Base-by-base conservation (phyloP, 129 eudicot genomes). In the Sambucus nigra region DNA sequence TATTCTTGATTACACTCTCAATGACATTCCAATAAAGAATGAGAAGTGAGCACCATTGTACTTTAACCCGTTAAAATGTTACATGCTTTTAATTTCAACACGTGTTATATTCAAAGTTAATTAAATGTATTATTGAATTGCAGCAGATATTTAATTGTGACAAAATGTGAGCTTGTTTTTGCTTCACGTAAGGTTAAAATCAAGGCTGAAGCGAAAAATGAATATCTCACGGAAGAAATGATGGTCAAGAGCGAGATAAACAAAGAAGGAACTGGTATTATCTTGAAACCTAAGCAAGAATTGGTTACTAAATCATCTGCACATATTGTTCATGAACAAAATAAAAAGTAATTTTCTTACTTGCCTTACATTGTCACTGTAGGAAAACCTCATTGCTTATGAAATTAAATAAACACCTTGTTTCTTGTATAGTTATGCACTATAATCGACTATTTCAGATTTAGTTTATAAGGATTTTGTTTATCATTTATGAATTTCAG, bases 261-360 rank as follows among this genome's bases (percentile, higher is more conserved):
- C 48, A 15, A 16, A 13, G 48, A 20, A 42, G 20, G 48, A 1
- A 14, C 48, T 13, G 48, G 20, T 16, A 42, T 42, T 3, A 16
- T 42, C 4, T 42, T 42, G 48, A 42, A 42, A 20, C 48, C 48
- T 13, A 42, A 42, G 48, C 48, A 42, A 42, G 48, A 2, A 42
- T 7, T 42, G 48, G 51, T 76, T 53, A 47, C 79, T 4, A 91
- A 91, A 77, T 91, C 99, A 49, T 95, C 95, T 32, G 94, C 94
- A 55, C 95, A 91, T 66, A 91, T 91, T 50, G 69, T 91, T 29
- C 62, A 76, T 65, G 99, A 91, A 44, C 99, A 91, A 48, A 71
- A 71, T 45, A 76, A 78, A 57, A 91, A 91, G 99, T 91, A 54
- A 76, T n/a, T n/a, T n/a, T n/a, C n/a, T n/a, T n/a, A n/a, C n/a